Evolutionary conservation across 495 filamentous ascomycete genomes (phyloP), one percentile per base, ranked within the genome.

Genomic region (Astrothelium macrocarpum): DNA sequence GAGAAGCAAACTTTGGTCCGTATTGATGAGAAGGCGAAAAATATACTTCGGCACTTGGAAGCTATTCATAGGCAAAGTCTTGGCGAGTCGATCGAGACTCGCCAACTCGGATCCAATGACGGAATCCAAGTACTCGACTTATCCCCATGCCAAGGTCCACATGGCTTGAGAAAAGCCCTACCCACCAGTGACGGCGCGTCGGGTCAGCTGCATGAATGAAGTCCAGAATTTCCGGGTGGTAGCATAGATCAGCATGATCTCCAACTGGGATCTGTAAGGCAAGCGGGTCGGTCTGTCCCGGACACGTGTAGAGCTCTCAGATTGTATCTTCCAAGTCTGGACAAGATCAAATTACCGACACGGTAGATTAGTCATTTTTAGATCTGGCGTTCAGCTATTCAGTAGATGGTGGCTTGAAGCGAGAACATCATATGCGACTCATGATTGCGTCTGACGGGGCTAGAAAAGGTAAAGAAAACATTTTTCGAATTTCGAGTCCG

Each of bases 211-310:
- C 49, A 56, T 5, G 49, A 20, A 7, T 10, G 25, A 56, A 20
- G 49, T 56, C 49, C 20, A 29, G 49, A 25, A 56, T 56, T 7
- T 9, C 20, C 25, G n/a, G n/a, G n/a, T n/a, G n/a, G n/a, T n/a
- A n/a, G 49, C 49, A 56, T n/a, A 26, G 49, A 56, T 56, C 49
- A 29, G 49, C 49, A 29, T 26, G 49, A 56, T 56, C 49, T 26
- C 7, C 49, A 56, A 23, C 49, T 56, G 29, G 20, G 49, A 56
- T 56, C 49, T n/a, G n/a, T n/a, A n/a, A n/a, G 7, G 49, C 20
- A 26, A 26, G 49, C 49, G 49, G 20, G n/a, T 16, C 49, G 49
- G 49, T 10, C 20, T 25, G 1, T 10, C n/a, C 20, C 49, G 45
- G 20, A 7, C 25, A 26, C 20, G 25, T 56, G 49, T 29, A 56